Percentiles rank a stretch among this genome's conserved stretches.
phyloP scores from a whole-genome alignment of 129 eudicot genomes.

The Flaveria ramosissima region DNA sequence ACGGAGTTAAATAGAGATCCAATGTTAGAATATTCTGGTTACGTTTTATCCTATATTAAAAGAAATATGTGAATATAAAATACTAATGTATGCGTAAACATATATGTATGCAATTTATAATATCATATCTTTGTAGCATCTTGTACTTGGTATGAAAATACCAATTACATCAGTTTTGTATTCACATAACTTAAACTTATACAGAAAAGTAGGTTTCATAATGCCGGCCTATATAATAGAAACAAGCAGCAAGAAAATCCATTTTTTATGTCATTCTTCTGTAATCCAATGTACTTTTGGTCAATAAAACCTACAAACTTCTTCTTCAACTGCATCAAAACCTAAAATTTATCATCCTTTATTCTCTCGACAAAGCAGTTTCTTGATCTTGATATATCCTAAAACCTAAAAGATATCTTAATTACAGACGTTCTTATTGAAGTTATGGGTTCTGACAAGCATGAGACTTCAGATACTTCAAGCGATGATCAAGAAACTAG shows the following conservation, averaged over 20 bases:
- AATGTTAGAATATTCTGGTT: no score
- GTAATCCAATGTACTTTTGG: slow-evolving; percentile 22
- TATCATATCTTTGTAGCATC: slow-evolving; percentile 9
- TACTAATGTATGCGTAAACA: background rate
- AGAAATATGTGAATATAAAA: no score
- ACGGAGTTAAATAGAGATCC: no score
- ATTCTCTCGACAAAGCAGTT: slow-evolving; percentile 10
- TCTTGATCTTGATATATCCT: slow-evolving; percentile 28
- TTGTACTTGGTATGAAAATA: slow-evolving; percentile 19
- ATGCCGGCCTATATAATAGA: slow-evolving; percentile 33
- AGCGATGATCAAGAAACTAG: slow-evolving; percentile 49
- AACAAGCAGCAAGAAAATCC: slow-evolving; percentile 29
- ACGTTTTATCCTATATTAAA: no score
- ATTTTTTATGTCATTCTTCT: slow-evolving; percentile 24
- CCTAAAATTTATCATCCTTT: slow-evolving; percentile 28
- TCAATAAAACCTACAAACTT: slow-evolving; percentile 34
- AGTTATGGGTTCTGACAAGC: slow-evolving; percentile 42
- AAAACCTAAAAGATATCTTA: slow-evolving; percentile 4
- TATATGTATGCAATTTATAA: background rate
- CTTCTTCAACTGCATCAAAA: slow-evolving; percentile 31
- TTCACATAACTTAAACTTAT: slow-evolving; percentile 14
- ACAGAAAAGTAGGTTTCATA: slow-evolving; percentile 15
- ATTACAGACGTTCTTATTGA: background rate
- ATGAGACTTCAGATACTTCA: slow-evolving; percentile 40
- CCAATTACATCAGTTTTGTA: slow-evolving; percentile 31